Percentiles rank a stretch among this genome's conserved stretches.
Conservation (phyloP, 148 eudicot genomes). For the Vaccinium corymbosum region DNA sequence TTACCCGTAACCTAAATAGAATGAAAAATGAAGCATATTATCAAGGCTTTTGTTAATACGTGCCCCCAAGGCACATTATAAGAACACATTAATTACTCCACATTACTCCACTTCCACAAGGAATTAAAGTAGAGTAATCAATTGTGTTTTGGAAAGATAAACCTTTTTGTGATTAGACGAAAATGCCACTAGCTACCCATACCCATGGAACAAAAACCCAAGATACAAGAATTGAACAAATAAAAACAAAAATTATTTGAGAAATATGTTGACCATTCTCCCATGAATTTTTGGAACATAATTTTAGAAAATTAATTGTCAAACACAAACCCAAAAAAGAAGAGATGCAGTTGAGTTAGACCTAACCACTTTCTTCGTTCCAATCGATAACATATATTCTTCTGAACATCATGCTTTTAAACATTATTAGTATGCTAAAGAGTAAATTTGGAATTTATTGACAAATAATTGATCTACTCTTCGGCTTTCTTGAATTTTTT, state of each 20-base stretch:
- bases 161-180: neutral
- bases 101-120: neutral
- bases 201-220: neutral
- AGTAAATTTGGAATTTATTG: neutral
- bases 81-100: neutral
- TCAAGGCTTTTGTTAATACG: no score
- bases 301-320: no score
- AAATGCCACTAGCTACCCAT: neutral
- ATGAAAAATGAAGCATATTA: no score
- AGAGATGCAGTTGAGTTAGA: neutral
- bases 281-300: neutral
- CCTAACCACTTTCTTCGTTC: neutral
- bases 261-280: neutral
- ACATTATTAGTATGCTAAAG: neutral
- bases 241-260: neutral
- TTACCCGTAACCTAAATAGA: no score
- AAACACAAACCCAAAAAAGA: no score
- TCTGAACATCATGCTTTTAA: no score
- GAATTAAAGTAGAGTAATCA: neutral
- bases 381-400: neutral
- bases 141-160: neutral
- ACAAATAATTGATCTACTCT: no score
- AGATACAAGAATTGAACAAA: neutral
- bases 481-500: no score
- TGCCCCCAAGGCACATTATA: neutral